Conservation (phyloP, 202 grass and related monocot genomes). For the Setaria italica region DNA sequence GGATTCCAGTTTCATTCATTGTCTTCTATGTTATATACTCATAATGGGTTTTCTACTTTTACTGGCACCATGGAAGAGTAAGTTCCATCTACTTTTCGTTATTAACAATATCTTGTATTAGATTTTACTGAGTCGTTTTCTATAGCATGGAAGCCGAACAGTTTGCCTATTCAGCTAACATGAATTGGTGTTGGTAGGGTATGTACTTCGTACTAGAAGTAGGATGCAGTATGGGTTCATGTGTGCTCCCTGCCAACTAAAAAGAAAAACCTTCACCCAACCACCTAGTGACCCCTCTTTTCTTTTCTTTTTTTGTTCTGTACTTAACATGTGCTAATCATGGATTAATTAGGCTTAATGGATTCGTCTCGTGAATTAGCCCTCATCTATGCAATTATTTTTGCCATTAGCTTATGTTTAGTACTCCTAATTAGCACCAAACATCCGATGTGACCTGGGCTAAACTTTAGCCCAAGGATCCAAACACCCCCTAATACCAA, state of each 20-base stretch:
- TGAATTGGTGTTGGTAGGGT: not conserved
- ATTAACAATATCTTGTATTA: conserved; percentile 3
- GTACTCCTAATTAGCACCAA: no score
- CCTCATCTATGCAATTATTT: no score
- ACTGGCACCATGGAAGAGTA: conserved; percentile 92
- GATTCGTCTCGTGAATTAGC: no score
- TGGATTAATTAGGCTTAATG: no score
- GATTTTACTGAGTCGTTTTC: not conserved
- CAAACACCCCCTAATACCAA: not conserved
- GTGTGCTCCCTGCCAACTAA: conserved; percentile 5
- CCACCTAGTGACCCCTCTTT: not conserved
- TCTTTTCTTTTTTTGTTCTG: not conserved
- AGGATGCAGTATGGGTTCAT: not conserved
- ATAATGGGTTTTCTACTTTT: conserved; percentile 98
- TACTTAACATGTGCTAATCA: not conserved
- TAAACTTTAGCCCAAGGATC: no score
- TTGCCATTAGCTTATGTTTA: no score
- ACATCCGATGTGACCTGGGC: no score
- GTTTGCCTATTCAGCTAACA: not conserved
- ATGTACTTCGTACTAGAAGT: not conserved
- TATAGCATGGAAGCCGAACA: conserved; percentile 1
- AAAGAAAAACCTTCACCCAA: not conserved
- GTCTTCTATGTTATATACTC: conserved; percentile 96
- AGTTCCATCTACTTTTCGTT: conserved; percentile 40
- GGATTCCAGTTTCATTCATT: conserved; percentile 95